Evolutionary conservation across 1,139 yeast species (phyloP).

Genomic region (Magnusiomyces tetraspermus): DNA sequence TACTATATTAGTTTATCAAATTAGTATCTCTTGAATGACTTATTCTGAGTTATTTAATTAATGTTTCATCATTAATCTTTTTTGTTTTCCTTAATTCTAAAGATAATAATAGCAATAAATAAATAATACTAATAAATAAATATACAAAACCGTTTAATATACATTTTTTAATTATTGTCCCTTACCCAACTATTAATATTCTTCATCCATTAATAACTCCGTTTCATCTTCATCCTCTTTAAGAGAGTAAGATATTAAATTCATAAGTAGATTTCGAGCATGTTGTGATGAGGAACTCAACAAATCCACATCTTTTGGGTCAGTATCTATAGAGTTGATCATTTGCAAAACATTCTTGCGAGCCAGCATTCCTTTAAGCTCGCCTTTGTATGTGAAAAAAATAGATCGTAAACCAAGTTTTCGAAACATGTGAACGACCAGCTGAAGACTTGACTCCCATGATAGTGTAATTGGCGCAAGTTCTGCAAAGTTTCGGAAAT

Average conservation of each 20-base stretch:
- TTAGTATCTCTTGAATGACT: too few relatives aligned
- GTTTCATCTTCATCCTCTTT: conserved; percentile 13
- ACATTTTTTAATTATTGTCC: too few relatives aligned
- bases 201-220: conserved; percentile 12
- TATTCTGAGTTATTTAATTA: too few relatives aligned
- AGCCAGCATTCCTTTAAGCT: conserved; percentile 48
- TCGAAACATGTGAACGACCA: conserved; percentile 42
- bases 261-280: conserved; percentile 13
- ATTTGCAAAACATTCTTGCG: conserved; percentile 57
- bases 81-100: too few relatives aligned
- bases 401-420: conserved; percentile 46
- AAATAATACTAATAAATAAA: too few relatives aligned
- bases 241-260: conserved; percentile 12
- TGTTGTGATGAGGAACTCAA: conserved; percentile 7
- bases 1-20: too few relatives aligned
- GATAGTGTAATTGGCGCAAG: conserved; percentile 28
- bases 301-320: conserved; percentile 5
- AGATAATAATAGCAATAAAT: too few relatives aligned
- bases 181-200: too few relatives aligned
- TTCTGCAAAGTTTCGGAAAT: conserved; percentile 25
- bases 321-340: conserved; percentile 17
- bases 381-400: conserved; percentile 41
- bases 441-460: conserved; percentile 33
- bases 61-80: too few relatives aligned
- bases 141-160: too few relatives aligned